These are phyloP conservation scores for Athelia sp. DNA, from an alignment of 1,284 basidiomycete genomes.

Conservation along the genomic window DNA sequence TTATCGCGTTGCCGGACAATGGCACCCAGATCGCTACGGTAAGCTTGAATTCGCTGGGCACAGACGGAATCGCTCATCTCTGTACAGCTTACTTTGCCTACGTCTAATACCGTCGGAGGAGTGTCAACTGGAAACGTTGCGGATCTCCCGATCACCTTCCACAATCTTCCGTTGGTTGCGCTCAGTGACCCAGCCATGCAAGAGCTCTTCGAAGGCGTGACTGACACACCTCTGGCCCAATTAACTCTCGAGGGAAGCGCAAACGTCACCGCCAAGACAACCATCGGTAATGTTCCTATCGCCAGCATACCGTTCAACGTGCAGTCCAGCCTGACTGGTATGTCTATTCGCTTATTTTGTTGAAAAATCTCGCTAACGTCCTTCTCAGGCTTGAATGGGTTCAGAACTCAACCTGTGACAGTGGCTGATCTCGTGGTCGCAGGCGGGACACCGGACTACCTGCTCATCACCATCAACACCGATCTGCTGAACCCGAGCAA, in stretches of 20 bases:
- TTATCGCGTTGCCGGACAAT: slow-evolving; percentile 32
- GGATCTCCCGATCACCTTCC: slow-evolving; percentile 53
- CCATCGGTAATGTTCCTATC: slow-evolving; percentile 67
- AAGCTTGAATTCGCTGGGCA: too few species aligned
- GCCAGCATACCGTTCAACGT: slow-evolving; percentile 62
- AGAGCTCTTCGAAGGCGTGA: slow-evolving; percentile 54
- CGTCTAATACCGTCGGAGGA: slow-evolving; percentile 46
- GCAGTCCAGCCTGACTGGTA: slow-evolving; percentile 38
- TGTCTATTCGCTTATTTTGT: too few species aligned
- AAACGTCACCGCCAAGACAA: slow-evolving; percentile 57
- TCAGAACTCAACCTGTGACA: background rate
- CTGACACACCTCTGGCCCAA: slow-evolving; percentile 40
- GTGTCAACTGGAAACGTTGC: slow-evolving; percentile 66
- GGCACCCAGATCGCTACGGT: slow-evolving; percentile 54
- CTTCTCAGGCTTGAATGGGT: slow-evolving; percentile 3
- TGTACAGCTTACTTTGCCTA: slow-evolving; percentile 52
- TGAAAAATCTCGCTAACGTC: slow-evolving; percentile 25
- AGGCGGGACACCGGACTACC: slow-evolving; percentile 3
- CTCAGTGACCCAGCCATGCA: slow-evolving; percentile 52
- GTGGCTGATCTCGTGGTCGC: slow-evolving; percentile 63
- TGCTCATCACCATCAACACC: too few species aligned
- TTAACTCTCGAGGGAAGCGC: slow-evolving; percentile 55
- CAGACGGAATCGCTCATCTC: background rate
- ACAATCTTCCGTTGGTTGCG: slow-evolving; percentile 52
- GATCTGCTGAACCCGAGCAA: too few species aligned